Evolutionary conservation across 1,284 basidiomycete species (phyloP), one percentile per base, ranked within the genome.

Genomic region (Polyporus tsugae): DNA sequence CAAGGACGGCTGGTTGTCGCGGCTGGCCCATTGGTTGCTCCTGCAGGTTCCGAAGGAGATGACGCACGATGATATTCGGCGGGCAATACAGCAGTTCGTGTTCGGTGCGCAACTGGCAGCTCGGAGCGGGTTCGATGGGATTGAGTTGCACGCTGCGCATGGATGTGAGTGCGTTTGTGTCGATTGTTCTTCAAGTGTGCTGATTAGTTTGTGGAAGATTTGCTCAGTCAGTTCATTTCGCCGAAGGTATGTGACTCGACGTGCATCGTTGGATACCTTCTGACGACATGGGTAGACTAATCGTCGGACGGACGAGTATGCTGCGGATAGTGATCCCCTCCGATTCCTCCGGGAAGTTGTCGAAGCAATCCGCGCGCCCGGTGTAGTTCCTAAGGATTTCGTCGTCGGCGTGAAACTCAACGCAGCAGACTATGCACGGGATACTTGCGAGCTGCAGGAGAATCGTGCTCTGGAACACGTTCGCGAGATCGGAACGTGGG

Each of bases 91-190:
- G 0, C 83, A 81, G 15, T 99, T 98, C 75, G 86, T 93, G 2
- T 82, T 83, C 60, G 94, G 91, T 2, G 94, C 95, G 0, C 78
- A 82, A 64, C 76, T 93, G 41, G 94, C 95, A 15, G 79, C 85
- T 19, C 79, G 87, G 64, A 84, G 92, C 35, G 95, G 95, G 0
- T 98, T 97, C 78, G 95, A 98, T 74, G 97, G 97, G 0, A 83
- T 98, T 13, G 90, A 99, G 76, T 73, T 99, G 25, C 97, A 99
- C 80, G 93, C 87, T 39, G 92, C 93, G 1, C 96, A 98, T 81
- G 96, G 96, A 35, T 96, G 93, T 93, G 67, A 81, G 92, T 79
- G 11, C 41, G 57, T 33, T 35, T 38, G 2, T 33, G 4, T 64
- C 15, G 39, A 55, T 38, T 15, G 64, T 66, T 60, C 1, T 29